Base-by-base conservation (phyloP, 257 asterid species). In the Nemophila menziesii region DNA sequence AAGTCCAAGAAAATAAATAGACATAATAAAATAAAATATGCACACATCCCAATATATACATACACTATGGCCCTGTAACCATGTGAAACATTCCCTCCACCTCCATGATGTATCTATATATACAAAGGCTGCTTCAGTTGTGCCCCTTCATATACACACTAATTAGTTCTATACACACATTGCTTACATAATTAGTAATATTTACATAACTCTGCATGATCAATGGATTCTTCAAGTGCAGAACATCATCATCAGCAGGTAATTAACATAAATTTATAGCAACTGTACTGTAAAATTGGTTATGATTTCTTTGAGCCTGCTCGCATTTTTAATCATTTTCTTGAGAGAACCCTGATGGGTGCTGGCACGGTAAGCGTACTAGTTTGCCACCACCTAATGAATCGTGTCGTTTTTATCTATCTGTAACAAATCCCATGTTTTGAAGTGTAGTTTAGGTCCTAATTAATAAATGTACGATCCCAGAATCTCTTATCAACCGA, bases 201-300 rank as follows among this genome's bases (percentile, higher is more conserved):
- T 1, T 5, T 16, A 40, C 19, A 37, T 16, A 16, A 17, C 12
- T 20, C 22, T 41, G 24, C 20, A 11, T 2, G 22, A n/a, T n/a
- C n/a, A 41, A 41, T 41, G 46, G 46, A 16, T 26, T 14, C 41
- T 26, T 52, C 39, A 39, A 26, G 22, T 18, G 29, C 21, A 7
- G 22, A 40, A 17, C 46, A 41, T 17, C 46, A 40, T 16, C 44
- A 41, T 19, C 46, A 41, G 12, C 46, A 18, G 46, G 46, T 41
- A 41, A 40, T 5, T 40, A 5, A 9, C 1, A 39, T 0, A 1
- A 39, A 2, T 4, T 13, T 21, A 39, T 14, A 39, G 17, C 4
- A 9, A 4, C 4, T 24, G 33, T 24, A 24, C 9, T 24, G 33
- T 39, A n/a, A 39, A 39, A 18, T n/a, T 39, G 20, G 18, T 16